These are phyloP conservation scores for Sphaerostilbella broomeana DNA, from an alignment of 2,329 filamentous ascomycete species.

Conservation along the genomic window DNA sequence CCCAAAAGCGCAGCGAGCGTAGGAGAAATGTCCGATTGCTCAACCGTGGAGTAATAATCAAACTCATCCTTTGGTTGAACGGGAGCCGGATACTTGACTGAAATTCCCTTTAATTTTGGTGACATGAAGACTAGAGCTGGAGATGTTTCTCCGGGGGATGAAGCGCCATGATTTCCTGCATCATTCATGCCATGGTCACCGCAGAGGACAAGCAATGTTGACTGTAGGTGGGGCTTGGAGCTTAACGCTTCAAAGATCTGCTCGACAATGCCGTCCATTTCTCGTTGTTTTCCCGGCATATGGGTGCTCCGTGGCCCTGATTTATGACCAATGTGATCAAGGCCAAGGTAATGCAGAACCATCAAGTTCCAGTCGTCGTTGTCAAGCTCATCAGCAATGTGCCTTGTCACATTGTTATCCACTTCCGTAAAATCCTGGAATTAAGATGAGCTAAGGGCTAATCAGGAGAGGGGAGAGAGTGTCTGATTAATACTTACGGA, in stretches of 20 bases:
- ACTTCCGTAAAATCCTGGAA: constrained; percentile 91
- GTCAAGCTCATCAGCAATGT: constrained; percentile 69
- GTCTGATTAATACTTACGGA: constrained; percentile 57
- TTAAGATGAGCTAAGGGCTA: background rate
- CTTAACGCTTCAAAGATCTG: constrained; percentile 72
- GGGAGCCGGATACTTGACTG: constrained; percentile 42
- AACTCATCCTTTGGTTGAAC: constrained; percentile 60
- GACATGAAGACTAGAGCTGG: constrained; percentile 87
- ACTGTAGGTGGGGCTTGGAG: constrained; percentile 60
- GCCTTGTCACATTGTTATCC: constrained; percentile 92
- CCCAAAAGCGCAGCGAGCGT: constrained; percentile 82
- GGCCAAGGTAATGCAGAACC: constrained; percentile 89
- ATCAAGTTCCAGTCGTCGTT: constrained; percentile 84
- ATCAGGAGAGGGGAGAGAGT: background rate
- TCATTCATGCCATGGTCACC: constrained; percentile 99
- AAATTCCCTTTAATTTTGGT: constrained; percentile 63
- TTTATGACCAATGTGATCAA: constrained; percentile 98
- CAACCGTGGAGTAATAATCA: constrained; percentile 75
- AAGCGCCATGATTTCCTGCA: constrained; percentile 92
- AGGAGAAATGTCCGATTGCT: constrained; percentile 90
- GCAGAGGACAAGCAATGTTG: constrained; percentile 76
- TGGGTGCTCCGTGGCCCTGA: constrained; percentile 80
- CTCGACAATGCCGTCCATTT: constrained; percentile 83
- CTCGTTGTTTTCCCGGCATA: constrained; percentile 86
- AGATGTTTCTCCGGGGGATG: constrained; percentile 88